Percentiles rank a stretch among this genome's conserved stretches.
Evolutionary conservation across 306 rosid genomes (phyloP).

Genomic region (Cucurbita moschata): DNA sequence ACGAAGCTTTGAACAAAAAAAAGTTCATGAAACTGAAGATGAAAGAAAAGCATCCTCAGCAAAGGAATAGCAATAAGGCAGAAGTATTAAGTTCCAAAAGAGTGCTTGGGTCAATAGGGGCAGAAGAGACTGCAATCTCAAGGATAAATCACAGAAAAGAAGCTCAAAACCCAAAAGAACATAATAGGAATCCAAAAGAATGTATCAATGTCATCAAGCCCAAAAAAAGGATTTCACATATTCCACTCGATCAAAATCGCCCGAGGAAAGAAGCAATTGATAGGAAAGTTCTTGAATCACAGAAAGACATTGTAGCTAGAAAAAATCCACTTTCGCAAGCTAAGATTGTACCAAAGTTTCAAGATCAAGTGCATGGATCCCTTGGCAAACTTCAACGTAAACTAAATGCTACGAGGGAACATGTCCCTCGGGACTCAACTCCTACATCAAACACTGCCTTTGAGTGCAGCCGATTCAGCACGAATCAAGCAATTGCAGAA

Average conservation of each 20-base stretch:
- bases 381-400: constrained; percentile 13
- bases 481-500: neutral
- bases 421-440: neutral
- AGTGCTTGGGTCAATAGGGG: constrained; percentile 21
- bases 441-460: neutral
- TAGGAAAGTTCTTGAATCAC: constrained; percentile 7
- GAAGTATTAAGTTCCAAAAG: constrained; percentile 20
- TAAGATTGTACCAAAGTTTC: constrained; percentile 29
- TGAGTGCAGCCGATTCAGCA: neutral
- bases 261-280: constrained; percentile 29
- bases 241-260: constrained; percentile 24
- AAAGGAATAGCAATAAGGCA: neutral
- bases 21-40: constrained; percentile 19
- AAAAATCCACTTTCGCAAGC: constrained; percentile 26
- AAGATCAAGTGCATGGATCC: constrained; percentile 28
- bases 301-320: constrained; percentile 17
- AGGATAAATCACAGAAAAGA: neutral
- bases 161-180: constrained; percentile 21
- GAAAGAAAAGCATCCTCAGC: constrained; percentile 11
- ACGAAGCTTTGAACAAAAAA: constrained; percentile 20
- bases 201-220: constrained; percentile 17
- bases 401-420: neutral
- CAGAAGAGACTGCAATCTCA: constrained; percentile 11
- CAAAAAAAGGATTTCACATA: constrained; percentile 24
- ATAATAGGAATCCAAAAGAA: constrained; percentile 5